Evolutionary conservation across 2,329 filamentous ascomycete genomes (phyloP).

Genomic region (Dothideomycetes sp.): DNA sequence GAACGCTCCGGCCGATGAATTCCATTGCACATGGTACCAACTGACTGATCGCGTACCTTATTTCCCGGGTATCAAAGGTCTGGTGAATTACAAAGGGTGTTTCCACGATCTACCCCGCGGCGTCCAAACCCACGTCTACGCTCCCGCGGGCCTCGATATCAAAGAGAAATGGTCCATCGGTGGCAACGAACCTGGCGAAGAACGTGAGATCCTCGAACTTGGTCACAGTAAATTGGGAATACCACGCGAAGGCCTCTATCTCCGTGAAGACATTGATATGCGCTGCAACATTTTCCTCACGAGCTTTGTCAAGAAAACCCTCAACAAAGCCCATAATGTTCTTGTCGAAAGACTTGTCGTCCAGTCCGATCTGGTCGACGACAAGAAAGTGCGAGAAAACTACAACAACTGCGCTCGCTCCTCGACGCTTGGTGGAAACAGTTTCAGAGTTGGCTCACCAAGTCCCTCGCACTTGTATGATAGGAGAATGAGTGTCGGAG

Average conservation of each 20-base stretch:
- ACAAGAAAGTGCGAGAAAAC: conserved; percentile 11
- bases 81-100: conserved; percentile 69
- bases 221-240: conserved; percentile 37
- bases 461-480: not conserved
- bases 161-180: conserved; percentile 68
- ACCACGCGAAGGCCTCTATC: conserved; percentile 62
- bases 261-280: conserved; percentile 80
- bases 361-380: conserved; percentile 16
- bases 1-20: conserved; percentile 61
- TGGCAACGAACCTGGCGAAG: conserved; percentile 63
- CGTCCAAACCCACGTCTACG: conserved; percentile 74
- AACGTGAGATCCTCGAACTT: conserved; percentile 54
- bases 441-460: not conserved
- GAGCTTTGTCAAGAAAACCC: conserved; percentile 70
- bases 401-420: conserved; percentile 6
- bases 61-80: conserved; percentile 58
- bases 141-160: conserved; percentile 72
- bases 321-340: conserved; percentile 63
- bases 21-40: conserved; percentile 65
- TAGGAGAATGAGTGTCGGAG: conserved; percentile 5
- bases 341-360: conserved; percentile 48
- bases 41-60: conserved; percentile 70
- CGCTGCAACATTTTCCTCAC: conserved; percentile 69
- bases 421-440: not conserved
- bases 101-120: conserved; percentile 67